Conservation (phyloP, 2,329 filamentous ascomycete species). For the Lasiodiplodia theobromae region DNA sequence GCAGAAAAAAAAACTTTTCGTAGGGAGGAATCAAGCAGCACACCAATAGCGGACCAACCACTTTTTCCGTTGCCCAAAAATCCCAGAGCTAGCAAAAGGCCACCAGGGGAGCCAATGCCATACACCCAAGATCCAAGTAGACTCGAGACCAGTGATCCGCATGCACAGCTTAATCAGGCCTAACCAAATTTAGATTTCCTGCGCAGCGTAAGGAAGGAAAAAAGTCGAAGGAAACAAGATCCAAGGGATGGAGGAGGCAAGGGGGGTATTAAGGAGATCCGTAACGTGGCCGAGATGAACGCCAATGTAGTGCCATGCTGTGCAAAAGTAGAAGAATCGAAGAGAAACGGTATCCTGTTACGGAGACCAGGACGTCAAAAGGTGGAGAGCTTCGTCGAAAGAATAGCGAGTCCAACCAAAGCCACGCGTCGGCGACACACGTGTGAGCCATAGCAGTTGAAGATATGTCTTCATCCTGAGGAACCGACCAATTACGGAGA, state of each 20-base stretch:
- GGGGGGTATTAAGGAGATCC: slow-evolving; percentile 19
- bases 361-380: background rate
- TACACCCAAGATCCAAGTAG: background rate
- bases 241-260: slow-evolving; percentile 21
- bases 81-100: background rate
- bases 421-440: background rate
- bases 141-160: background rate
- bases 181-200: background rate
- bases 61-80: background rate
- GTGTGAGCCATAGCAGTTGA: background rate
- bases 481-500: background rate
- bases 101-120: background rate
- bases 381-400: background rate
- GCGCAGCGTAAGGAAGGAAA: background rate
- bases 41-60: background rate
- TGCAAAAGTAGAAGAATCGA: background rate
- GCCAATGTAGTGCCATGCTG: slow-evolving; percentile 2
- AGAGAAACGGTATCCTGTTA: background rate
- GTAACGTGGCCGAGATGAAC: slow-evolving; percentile 6
- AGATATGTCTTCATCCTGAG: background rate
- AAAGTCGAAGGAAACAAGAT: background rate
- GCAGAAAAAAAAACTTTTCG: background rate
- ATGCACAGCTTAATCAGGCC: background rate
- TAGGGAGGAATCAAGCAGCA: background rate
- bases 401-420: background rate